phyloP scores from a whole-genome alignment of 192 early-diverging fungal species.

The Gaertneriomyces sp. region DNA sequence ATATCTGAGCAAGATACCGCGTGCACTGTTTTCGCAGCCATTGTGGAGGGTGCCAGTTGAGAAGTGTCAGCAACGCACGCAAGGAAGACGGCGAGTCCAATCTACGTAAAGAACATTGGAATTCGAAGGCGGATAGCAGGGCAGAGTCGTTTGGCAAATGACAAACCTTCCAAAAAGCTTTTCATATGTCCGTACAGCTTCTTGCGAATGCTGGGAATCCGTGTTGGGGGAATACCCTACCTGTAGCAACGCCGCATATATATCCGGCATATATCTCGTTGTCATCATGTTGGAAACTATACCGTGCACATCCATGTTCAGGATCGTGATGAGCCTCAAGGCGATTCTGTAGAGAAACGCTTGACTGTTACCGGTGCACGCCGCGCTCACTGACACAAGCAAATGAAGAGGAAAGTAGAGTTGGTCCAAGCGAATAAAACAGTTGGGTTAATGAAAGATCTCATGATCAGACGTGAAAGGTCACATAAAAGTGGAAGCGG shows the following conservation, averaged over 20 bases:
- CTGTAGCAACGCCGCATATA: constrained; percentile 66
- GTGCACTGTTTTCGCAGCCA: constrained; percentile 70
- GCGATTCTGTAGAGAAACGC: too few species aligned
- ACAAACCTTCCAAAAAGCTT: constrained; percentile 6
- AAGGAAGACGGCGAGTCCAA: constrained; percentile 52
- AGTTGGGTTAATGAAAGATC: too few species aligned
- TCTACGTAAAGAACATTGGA: constrained; percentile 8
- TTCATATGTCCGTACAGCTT: neutral
- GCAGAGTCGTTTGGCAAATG: neutral
- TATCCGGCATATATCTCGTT: constrained; percentile 56
- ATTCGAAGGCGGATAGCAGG: neutral
- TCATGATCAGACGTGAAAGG: too few species aligned
- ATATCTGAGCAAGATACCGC: constrained; percentile 62
- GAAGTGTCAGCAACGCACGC: constrained; percentile 62
- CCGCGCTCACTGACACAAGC: neutral
- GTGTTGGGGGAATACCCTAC: constrained; percentile 60
- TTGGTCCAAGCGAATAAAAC: neutral
- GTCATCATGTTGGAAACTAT: constrained; percentile 25
- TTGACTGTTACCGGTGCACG: too few species aligned
- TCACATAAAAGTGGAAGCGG: constrained; percentile 21
- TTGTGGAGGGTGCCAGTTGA: constrained; percentile 51
- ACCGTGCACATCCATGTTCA: too few species aligned
- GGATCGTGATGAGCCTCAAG: too few species aligned
- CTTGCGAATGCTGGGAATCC: neutral
- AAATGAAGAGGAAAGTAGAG: neutral